Base-by-base conservation (phyloP, 2,329 filamentous ascomycete genomes). In the Domatiomyces globalis region DNA sequence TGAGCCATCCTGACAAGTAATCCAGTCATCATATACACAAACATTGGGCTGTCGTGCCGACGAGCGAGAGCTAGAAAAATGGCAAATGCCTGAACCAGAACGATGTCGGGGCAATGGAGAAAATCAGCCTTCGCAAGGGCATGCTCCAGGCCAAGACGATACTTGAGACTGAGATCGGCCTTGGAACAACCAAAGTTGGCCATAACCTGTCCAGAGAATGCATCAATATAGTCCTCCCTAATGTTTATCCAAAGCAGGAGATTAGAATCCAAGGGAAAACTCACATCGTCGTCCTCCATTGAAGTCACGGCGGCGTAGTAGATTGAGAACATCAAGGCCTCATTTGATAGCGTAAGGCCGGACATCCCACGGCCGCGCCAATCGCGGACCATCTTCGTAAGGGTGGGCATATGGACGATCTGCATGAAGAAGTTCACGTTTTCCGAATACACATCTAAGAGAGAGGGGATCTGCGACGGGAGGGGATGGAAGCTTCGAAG, bases 231-330 rank as follows among this genome's bases (percentile, higher is more conserved):
- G 5, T 18, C 10, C n/a, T 50, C 33, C 49, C 20, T 27, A 54
- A 9, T 43, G 25, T 50, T 15, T 44, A 9, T 10, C 7, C 27
- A 9, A 43, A 12, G 19, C 8, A 33, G 7, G 33, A 22, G 20
- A 15, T 29, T 43, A 22, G 42, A 12, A 18, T 42, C n/a, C 18
- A 48, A 25, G 22, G 22, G 43, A 46, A 9, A 22, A 63, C 70
- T 62, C 55, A 77, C 74, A 61, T 79, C 76, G 0, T 78, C 73
- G 3, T 76, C 74, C 8, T 78, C 75, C 75, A 79, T 76, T 0
- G 76, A 78, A 0, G 69, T 72, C 5, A 79, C 63, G 0, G 76
- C 71, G 0, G 75, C 71, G 56, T 78, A 80, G 62, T 78, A 80
- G 5, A 80, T 76, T 0, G 76, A 66, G 58, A 80, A 78, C 61